These are phyloP conservation scores for Verticillium longisporum DNA, from an alignment of 2,329 filamentous ascomycete genomes.

Conservation along the genomic window DNA sequence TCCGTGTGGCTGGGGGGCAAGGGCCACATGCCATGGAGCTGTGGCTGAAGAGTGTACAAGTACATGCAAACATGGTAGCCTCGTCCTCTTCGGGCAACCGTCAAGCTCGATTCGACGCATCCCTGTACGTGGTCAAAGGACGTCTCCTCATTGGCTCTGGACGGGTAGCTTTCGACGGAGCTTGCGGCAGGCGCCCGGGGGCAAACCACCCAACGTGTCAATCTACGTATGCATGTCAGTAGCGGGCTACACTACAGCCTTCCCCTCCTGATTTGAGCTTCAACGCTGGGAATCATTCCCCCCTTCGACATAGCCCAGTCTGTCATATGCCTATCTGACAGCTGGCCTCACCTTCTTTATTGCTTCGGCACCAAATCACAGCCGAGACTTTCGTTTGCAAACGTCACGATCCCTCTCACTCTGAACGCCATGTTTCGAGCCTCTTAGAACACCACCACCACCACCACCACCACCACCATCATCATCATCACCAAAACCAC, in stretches of 20 bases:
- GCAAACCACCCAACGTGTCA: not conserved
- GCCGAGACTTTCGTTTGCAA: not conserved
- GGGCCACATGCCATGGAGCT: not conserved
- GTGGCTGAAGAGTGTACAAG: not conserved
- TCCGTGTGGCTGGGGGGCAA: not conserved
- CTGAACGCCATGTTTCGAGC: conserved; percentile 9
- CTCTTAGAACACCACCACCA: not conserved
- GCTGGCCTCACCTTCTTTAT: not conserved
- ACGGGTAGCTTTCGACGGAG: not conserved
- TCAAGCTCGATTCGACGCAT: not conserved
- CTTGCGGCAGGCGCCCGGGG: not conserved
- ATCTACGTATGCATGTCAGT: not conserved
- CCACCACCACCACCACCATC: not conserved
- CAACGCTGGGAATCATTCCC: not conserved
- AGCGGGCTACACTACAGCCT: not conserved
- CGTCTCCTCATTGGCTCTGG: not conserved
- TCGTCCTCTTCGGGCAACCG: too few relatives aligned
- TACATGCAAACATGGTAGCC: too few relatives aligned
- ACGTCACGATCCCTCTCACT: not conserved
- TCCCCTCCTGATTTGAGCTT: not conserved
- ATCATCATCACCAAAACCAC: not conserved
- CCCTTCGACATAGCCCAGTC: not conserved
- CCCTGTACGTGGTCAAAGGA: not conserved
- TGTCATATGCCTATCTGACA: not conserved
- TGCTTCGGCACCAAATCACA: not conserved